Evolutionary conservation across 2,329 filamentous ascomycete genomes (phyloP), one percentile per base, ranked within the genome.

Genomic region (Sporothrix pallida): DNA sequence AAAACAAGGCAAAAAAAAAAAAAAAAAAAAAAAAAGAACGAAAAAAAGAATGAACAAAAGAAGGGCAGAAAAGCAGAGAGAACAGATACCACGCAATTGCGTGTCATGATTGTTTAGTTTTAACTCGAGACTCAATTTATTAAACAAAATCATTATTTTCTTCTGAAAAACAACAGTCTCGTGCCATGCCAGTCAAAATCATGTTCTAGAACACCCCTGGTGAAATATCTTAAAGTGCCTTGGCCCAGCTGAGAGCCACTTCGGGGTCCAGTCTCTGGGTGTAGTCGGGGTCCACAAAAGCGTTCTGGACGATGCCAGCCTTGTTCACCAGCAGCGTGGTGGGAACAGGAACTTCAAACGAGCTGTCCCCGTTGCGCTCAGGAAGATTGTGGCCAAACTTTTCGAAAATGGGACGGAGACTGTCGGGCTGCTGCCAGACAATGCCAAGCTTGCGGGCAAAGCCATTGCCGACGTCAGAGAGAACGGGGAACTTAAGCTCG

Each of bases 401-500:
- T 6, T 78, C 74, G 69, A 82, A 80, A 2, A 80, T 65, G 1
- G 76, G 68, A 44, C 78, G 72, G 69, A 83, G 60, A 3, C 74
- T 48, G 6, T 82, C 78, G 3, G 79, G 77, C 74, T 80, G 78
- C 15, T 77, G 71, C 73, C 78, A 83, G 6, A 83, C 74, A 62
- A 84, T 81, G 3, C 82, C 81, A 10, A 84, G 76, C 76, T 82
- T 72, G 23, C 76, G 77, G 1, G 83, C 82, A 73, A 82, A 77
- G 31, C 76, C 76, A 72, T 83, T 82, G 2, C 79, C 80, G 2
- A 79, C 76, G 74, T 85, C 84, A 1, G 82, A 82, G 4, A 85
- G 78, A 2, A 85, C 83, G 0, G 79, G 77, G 71, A 83, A 85
- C 73, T 80, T 77, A 13, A 85, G 77, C 8, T 78, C 80, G 46